Conservation (phyloP, 306 rosid genomes). For the Argentina anserina region DNA sequence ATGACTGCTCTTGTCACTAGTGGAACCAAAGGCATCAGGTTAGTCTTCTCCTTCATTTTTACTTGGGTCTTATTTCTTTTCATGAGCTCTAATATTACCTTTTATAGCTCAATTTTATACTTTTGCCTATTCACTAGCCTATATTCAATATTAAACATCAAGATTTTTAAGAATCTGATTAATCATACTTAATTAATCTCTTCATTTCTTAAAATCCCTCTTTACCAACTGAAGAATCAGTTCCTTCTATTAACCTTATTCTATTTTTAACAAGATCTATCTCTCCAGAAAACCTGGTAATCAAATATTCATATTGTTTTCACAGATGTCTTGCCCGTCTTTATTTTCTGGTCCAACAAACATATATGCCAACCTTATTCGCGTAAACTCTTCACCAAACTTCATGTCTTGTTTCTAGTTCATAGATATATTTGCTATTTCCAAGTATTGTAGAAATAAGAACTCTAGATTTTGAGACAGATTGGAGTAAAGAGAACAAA, state of each 20-base stretch:
- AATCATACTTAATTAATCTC: neutral
- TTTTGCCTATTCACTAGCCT: neutral
- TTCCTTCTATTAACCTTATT: conserved; percentile 13
- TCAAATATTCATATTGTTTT: conserved; percentile 4
- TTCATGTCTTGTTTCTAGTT: neutral
- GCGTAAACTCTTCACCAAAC: conserved; percentile 2
- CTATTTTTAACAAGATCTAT: neutral
- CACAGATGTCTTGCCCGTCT: neutral
- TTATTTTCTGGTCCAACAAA: neutral
- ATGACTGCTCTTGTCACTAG: too few species aligned
- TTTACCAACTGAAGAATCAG: conserved; percentile 5
- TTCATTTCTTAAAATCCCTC: neutral
- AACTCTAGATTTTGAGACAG: too few species aligned
- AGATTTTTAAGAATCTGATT: neutral
- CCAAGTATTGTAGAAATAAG: too few species aligned
- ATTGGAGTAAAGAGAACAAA: too few species aligned
- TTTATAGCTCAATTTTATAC: too few species aligned
- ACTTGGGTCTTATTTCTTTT: too few species aligned
- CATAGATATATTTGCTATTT: neutral
- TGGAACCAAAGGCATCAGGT: too few species aligned
- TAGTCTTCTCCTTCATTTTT: too few species aligned
- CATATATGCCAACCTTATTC: neutral
- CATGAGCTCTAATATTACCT: too few species aligned
- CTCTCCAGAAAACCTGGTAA: neutral
- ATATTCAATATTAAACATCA: neutral